Evolutionary conservation across 108 stramenopile species (phyloP), one percentile per base, ranked within the genome.

Genomic region (Cyclotella cryptica): DNA sequence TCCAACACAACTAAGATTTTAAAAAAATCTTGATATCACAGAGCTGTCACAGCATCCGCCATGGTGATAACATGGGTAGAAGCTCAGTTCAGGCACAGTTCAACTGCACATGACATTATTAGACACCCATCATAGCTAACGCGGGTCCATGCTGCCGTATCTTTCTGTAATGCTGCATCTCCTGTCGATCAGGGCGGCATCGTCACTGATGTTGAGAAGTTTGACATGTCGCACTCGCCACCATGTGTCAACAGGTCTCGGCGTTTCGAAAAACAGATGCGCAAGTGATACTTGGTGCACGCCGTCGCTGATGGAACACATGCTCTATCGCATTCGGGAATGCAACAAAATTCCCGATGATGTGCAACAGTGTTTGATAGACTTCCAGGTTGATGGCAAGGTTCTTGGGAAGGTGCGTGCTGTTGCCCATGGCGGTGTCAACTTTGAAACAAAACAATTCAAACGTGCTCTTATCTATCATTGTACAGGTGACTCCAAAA

Each of bases 291-390:
- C 67, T 18, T 74, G 72, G 68, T 69, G 63, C 65, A 18, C 49
- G 1, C 66, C 73, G 22, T 63, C 80, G 19, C 46, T 88, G 17
- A 69, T 95, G 77, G 78, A 92, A 57, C 87, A 93, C 63, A 89
- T 89, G 81, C 78, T 95, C 7, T 88, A 90, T 66, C 87, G 94
- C 26, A 80, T 95, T 39, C 71, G 87, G 22, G 71, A 79, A 49
- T 71, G 87, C 54, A 95, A 95, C 53, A 10, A 81, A 10, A 66
- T 91, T 54, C 89, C 90, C 26, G 49, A 86, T 24, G 72, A 89
- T 46, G 66, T 94, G 27, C 65, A 74, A 28, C 30, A 69, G 4
- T 77, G 66, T 35, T 40, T 88, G 28, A 35, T 93, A 9, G 80
- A 88, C 19, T 93, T 95, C 66, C 14, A 28, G 19, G 81, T 95